Conservation (phyloP, 78 protist genomes). For the Cavenderia fasciculata region DNA sequence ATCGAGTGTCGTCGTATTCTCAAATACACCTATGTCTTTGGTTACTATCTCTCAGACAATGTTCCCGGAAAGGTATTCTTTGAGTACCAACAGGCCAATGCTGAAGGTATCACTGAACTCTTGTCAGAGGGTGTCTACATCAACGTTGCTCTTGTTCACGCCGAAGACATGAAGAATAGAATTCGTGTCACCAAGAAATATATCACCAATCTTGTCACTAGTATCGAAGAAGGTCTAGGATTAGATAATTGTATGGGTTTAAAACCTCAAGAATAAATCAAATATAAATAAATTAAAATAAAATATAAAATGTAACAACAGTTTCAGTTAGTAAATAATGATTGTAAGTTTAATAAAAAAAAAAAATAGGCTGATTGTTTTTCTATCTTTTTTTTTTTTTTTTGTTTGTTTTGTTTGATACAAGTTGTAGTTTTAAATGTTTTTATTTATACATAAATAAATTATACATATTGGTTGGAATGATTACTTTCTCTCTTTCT, state of each 20-base stretch:
- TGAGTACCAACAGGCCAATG: slow-evolving; percentile 85
- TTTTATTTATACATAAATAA: too few species aligned
- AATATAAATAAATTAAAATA: not conserved
- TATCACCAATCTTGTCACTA: slow-evolving; percentile 60
- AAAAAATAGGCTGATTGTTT: too few species aligned
- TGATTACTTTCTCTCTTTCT: too few species aligned
- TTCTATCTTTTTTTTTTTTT: too few species aligned
- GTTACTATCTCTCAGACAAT: slow-evolving; percentile 40
- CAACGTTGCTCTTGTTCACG: slow-evolving; percentile 44
- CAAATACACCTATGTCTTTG: slow-evolving; percentile 83
- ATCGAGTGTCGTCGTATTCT: slow-evolving; percentile 70
- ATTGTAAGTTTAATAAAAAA: too few species aligned
- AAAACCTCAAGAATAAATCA: slow-evolving; percentile 59
- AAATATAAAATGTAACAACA: not conserved
- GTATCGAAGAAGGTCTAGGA: slow-evolving; percentile 78
- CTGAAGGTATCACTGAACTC: slow-evolving; percentile 80
- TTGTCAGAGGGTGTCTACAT: slow-evolving; percentile 61
- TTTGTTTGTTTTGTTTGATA: too few species aligned
- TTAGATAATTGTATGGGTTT: slow-evolving; percentile 30
- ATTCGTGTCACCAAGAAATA: slow-evolving; percentile 70
- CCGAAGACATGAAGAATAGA: slow-evolving; percentile 78
- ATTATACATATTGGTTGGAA: too few species aligned
- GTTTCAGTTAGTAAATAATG: too few species aligned
- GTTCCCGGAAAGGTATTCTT: slow-evolving; percentile 68
- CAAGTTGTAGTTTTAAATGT: too few species aligned